Evolutionary conservation across 2,329 filamentous ascomycete genomes (phyloP).

Genomic region (Pseudogymnoascus sp.): DNA sequence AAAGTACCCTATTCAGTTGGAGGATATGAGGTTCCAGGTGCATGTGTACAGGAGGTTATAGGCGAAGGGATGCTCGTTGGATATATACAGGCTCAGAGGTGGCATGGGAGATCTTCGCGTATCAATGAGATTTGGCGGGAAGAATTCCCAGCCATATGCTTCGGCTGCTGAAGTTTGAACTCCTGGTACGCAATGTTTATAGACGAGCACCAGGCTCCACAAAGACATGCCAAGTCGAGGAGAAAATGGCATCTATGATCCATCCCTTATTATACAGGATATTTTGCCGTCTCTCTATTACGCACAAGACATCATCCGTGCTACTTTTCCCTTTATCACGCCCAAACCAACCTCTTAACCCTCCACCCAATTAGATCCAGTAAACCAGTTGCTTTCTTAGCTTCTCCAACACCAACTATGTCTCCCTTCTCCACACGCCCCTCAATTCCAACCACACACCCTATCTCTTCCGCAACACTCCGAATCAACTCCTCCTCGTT

Average conservation of each 20-base stretch:
- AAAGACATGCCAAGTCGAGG: not conserved
- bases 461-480: slow-evolving; percentile 67
- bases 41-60: slow-evolving; percentile 60
- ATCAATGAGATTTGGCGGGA: not conserved
- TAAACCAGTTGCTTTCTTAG: slow-evolving; percentile 77
- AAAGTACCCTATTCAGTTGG: slow-evolving; percentile 74
- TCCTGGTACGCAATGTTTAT: not conserved
- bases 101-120: too few species aligned
- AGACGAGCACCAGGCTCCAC: not conserved
- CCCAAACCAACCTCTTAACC: slow-evolving; percentile 90
- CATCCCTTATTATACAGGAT: not conserved
- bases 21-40: slow-evolving; percentile 93
- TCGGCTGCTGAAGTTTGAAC: not conserved
- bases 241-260: not conserved
- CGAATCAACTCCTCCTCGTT: slow-evolving; percentile 43
- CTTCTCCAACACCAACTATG: slow-evolving; percentile 77
- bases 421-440: slow-evolving; percentile 49
- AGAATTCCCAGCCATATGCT: not conserved
- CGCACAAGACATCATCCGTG: not conserved
- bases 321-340: slow-evolving; percentile 16
- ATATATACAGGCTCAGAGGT: not conserved
- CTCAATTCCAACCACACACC: slow-evolving; percentile 46
- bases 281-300: not conserved
- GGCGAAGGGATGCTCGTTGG: not conserved
- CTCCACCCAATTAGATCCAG: slow-evolving; percentile 83